Conservation (phyloP, 768 basidiomycete species). For the Hericium rajendrae region DNA sequence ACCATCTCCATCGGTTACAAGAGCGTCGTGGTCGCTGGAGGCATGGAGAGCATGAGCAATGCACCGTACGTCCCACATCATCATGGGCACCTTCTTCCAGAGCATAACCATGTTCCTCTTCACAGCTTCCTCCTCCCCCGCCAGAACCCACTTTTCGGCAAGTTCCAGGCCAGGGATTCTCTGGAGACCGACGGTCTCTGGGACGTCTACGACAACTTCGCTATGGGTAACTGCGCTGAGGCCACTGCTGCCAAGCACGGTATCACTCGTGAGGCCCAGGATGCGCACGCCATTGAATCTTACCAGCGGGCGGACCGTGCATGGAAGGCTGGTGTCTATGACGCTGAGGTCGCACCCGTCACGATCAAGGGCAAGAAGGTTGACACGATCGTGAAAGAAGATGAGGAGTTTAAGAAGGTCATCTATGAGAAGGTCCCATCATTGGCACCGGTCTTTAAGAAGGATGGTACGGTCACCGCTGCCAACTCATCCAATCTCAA, state of each 20-base stretch:
- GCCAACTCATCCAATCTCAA: slow-evolving; percentile 94
- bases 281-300: slow-evolving; percentile 88
- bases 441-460: slow-evolving; percentile 83
- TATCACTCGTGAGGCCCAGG: slow-evolving; percentile 82
- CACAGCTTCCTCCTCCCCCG: slow-evolving; percentile 74
- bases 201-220: slow-evolving; percentile 96
- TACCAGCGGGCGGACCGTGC: slow-evolving; percentile 90
- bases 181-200: slow-evolving; percentile 88
- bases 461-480: slow-evolving; percentile 85
- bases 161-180: slow-evolving; percentile 80
- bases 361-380: slow-evolving; percentile 93
- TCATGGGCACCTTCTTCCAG: background rate
- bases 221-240: slow-evolving; percentile 98
- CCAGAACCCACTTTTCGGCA: slow-evolving; percentile 77
- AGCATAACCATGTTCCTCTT: slow-evolving; percentile 4
- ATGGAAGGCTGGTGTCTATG: slow-evolving; percentile 80
- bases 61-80: slow-evolving; percentile 66
- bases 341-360: slow-evolving; percentile 82
- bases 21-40: slow-evolving; percentile 83
- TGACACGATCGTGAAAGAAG: slow-evolving; percentile 80
- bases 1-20: slow-evolving; percentile 81
- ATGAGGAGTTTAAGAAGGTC: slow-evolving; percentile 97
- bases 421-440: slow-evolving; percentile 89
- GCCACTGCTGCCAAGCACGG: slow-evolving; percentile 67
- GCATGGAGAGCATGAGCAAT: slow-evolving; percentile 99